Evolutionary conservation across 257 asterid genomes (phyloP), one percentile per base, ranked within the genome.

Genomic region (Solanum paucissectum): DNA sequence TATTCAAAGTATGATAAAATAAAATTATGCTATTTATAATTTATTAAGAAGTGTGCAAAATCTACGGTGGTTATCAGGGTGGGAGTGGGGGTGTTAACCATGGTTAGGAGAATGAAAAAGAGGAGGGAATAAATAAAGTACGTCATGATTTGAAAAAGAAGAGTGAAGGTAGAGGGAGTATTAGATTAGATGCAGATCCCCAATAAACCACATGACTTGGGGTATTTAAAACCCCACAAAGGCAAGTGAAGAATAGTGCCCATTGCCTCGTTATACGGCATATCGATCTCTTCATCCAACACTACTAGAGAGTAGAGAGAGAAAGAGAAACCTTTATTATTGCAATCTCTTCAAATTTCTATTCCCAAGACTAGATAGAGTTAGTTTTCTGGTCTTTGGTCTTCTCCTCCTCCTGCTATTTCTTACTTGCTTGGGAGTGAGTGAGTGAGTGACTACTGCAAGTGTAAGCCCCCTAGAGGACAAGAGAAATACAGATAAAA

Each of bases 401-500:
- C 66, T 79, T 23, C 85, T 58, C 62, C 62, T 16, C 58, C 62
- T 52, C 12, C 25, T 58, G n/a, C 66, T 58, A 89, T 83, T 62
- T 29, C 69, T 86, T 44, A 44, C 52, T 83, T 88, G 90, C 96
- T 91, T 93, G 96, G 95, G 91, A 95, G 98, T 93, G 94, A 91
- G 98, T 88, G 42, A 37, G 40, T 37, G 40, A 37, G 9, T 6
- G 98, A 84, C 75, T n/a, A 14, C 36, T 62, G 32, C 71, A 58
- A n/a, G 33, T 21, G 9, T 83, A 88, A 87, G 33, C 62, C 32
- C 66, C 40, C 13, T 14, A 44, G 66, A 58, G 66, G 66, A 58
- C 68, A 23, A 55, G 16, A 32, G 71, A 6, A 79, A 33, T 16
- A 52, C 58, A 46, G 58, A 49, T 49, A 49, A 49, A 72, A 55